Evolutionary conservation across 208 protist genomes (phyloP), one percentile per base, ranked within the genome.

Genomic region (Trypanosoma conorhini): DNA sequence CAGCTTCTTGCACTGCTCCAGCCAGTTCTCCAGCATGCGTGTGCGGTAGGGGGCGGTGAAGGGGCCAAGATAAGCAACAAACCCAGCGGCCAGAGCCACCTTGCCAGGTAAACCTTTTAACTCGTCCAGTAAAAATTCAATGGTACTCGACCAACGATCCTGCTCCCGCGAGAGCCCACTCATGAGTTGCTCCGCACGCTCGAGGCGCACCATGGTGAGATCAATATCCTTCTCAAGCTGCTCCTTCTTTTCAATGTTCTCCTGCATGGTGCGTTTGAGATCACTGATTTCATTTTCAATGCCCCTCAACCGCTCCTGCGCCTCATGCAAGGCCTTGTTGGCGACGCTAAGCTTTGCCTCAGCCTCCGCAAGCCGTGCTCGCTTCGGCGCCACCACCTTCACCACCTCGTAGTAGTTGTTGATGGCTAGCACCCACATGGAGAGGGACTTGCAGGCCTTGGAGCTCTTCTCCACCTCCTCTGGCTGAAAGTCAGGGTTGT

Each of bases 341-440:
- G 94, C 92, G 15, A 94, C 80, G 0, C 28, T 78, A 52, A 98
- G 76, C 78, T 96, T 96, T 5, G 68, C 89, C 70, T 97, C 91
- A 3, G 91, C 95, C 78, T 91, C 83, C 19, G 83, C 86, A 33
- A 97, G 80, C 4, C 83, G 70, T 55, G 83, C 73, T 40, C 87
- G 78, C 83, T 97, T 96, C 22, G 95, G 93, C 7, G 76, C 85
- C n/a, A 98, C 88, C 0, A 96, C 87, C 72, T 96, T 96, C 38
- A 92, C 85, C 22, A 98, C 94, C 51, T 96, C 85, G 72, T 95
- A 91, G 83, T 99, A 99, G 67, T 91, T 94, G 76, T 98, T 91
- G 68, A 98, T 98, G 26, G 97, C 97, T 28, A 91, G 67, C 54
- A 95, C 92, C 98, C 98, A 99, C 86, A 96, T 87, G 50, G 96